A percentile compares a stretch with the other conserved stretches of the same genome.
phyloP scores from a whole-genome alignment of 768 basidiomycete genomes.

The Lyophyllum decastes region DNA sequence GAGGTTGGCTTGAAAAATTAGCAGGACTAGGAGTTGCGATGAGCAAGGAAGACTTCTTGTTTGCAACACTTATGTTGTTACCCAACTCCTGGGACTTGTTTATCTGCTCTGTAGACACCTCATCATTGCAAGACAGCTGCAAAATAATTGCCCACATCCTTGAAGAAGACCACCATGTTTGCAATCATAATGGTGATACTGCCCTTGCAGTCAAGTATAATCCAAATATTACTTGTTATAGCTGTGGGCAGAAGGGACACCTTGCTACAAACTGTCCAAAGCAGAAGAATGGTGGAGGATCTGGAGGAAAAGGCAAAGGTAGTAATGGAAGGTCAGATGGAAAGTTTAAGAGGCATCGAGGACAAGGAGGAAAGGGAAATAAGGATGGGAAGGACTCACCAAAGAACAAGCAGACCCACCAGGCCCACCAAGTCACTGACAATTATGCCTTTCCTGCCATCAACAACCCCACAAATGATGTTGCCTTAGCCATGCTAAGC shows the following conservation, averaged over 20 bases:
- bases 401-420: slow-evolving; percentile 7
- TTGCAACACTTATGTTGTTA: slow-evolving; percentile 30
- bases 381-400: slow-evolving; percentile 1
- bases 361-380: neutral
- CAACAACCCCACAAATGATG: neutral
- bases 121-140: slow-evolving; percentile 16
- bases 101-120: slow-evolving; percentile 20
- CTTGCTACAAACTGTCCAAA: slow-evolving; percentile 3
- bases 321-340: no score
- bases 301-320: no score
- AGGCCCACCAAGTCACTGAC: no score
- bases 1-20: slow-evolving; percentile 23
- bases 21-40: slow-evolving; percentile 20
- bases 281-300: neutral
- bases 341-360: no score
- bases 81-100: slow-evolving; percentile 35
- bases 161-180: slow-evolving; percentile 18
- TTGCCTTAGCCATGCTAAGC: neutral
- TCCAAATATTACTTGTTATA: slow-evolving; percentile 14
- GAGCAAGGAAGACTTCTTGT: slow-evolving; percentile 28
- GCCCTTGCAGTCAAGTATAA: slow-evolving; percentile 16
- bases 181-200: slow-evolving; percentile 10
- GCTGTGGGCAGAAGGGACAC: slow-evolving; percentile 13
- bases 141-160: slow-evolving; percentile 25
- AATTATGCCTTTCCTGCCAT: no score